Base-by-base conservation (phyloP, 1,139 yeast genomes). In the Suhomyces atakaporum region DNA sequence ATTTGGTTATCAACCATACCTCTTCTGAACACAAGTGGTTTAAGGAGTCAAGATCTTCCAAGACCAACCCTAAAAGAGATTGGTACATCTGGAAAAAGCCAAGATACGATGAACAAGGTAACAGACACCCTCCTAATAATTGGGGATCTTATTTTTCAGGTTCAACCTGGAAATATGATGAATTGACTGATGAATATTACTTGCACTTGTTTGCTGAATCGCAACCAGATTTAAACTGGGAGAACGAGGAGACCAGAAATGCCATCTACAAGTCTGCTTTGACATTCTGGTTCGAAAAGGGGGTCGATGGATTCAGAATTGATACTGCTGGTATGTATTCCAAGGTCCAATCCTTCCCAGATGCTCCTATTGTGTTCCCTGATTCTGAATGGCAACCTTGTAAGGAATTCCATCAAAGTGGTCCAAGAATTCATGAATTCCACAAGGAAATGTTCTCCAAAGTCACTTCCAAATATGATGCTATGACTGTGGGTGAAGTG, bases 161-260 rank as follows among this genome's bases (percentile, higher is more conserved):
- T 19, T 42, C 51, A n/a, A 53, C 59, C n/a, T 54, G 59, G 59
- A 45, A 42, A 18, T 54, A 50, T 31, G 59, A 54, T 34, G 58
- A 52, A 38, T 16, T 21, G 12, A 51, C 58, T 20, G 56, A 49
- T 34, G 58, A 54, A 40, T 54, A 54, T 48, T 54, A 54, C 44
- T 44, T 54, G 42, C 57, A 48, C 28, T 45, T 53, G 25, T 54
- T 54, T 36, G 58, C 58, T 24, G 44, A 44, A 30, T 29, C 51
- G n/a, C 59, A 54, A 39, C 59, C 59, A 5, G 59, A 54, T 29
- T 51, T 54, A 36, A 54, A 54, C 46, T 54, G 59, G 59, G 59
- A 54, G 33, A 51, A 49, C 38, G 53, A 45, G 33, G 58, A 51
- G 35, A 45, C 54, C 26, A 44, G 59, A 46, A 35, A 52, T 12